A percentile compares a stretch with the other conserved stretches of the same genome.
phyloP scores from a whole-genome alignment of 2,329 filamentous ascomycete genomes.

The Cladobotryum protrusum region DNA sequence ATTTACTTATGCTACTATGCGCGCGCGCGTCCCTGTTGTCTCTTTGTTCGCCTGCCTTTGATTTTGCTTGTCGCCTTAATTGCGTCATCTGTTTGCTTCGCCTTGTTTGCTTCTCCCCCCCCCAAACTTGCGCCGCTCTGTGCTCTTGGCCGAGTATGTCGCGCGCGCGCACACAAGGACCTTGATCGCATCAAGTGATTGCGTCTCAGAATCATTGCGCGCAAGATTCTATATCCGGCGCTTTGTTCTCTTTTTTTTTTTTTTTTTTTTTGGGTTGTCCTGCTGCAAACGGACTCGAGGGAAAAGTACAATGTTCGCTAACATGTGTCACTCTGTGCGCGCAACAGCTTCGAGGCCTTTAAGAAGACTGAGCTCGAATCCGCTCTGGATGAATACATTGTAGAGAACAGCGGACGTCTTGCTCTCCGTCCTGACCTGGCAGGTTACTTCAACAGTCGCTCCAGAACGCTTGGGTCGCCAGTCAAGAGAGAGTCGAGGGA shows the following conservation, averaged over 20 bases:
- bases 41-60: not conserved
- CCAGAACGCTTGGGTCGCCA: constrained; percentile 52
- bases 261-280: no score
- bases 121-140: not conserved
- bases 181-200: not conserved
- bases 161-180: constrained; percentile 5
- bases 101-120: no score
- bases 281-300: no score
- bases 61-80: not conserved
- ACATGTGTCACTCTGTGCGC: not conserved
- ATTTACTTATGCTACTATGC: constrained; percentile 1
- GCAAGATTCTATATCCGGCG: no score
- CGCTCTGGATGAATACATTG: constrained; percentile 66
- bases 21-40: not conserved
- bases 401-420: constrained; percentile 60
- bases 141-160: not conserved
- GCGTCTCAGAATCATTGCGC: no score
- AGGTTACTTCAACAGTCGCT: constrained; percentile 69
- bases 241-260: no score
- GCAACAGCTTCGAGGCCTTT: constrained; percentile 56
- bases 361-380: constrained; percentile 77
- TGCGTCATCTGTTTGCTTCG: constrained; percentile 8
- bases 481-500: constrained; percentile 49
- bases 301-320: not conserved
- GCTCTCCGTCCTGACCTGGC: constrained; percentile 56